Evolutionary conservation across 352 stramenopile species (phyloP), one percentile per base, ranked within the genome.

Genomic region (Phytophthora quininea): DNA sequence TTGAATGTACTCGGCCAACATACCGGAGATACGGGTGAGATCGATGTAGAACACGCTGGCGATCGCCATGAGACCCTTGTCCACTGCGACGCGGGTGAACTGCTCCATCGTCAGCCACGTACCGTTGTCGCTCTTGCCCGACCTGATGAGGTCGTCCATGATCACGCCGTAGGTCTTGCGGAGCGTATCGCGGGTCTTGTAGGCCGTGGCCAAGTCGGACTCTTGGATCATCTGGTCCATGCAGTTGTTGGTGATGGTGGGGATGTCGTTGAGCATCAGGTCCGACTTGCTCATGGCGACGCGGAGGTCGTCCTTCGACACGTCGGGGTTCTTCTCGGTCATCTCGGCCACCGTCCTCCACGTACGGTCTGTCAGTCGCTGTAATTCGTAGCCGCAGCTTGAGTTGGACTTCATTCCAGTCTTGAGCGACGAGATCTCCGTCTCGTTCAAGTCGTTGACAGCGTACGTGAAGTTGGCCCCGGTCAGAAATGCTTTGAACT

Each of bases 1-100:
- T 45, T 79, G 49, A 43, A 79, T 79, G 35, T 68, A 79, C 59
- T 79, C 71, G 43, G 71, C 67, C 8, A 75, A 12, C 43, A 73
- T 9, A 42, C 38, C 62, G 11, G 42, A 38, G 38, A 69, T 53
- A 42, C 54, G 37, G 2, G 62, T 69, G 12, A 58, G 32, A 49
- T 69, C 62, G 46, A 63, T 50, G 24, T 54, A 66, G 30, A 69
- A 30, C 3, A 69, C 47, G 43, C 43, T 49, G 14, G 49, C 46
- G 7, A 71, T 50, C 1, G 46, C 48, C 62, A 64, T 69, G 3
- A 45, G 49, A 2, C 45, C 38, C 7, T 59, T 66, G 38, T 66
- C 58, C 1, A 53, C 33, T 19, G 59, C 40, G 2, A 60, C 50
- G 7, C 51, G 51, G 2, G 51, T 50, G 29, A 55, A 67, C 8